Conservation (phyloP, 306 rosid species). For the Lablab purpureus region DNA sequence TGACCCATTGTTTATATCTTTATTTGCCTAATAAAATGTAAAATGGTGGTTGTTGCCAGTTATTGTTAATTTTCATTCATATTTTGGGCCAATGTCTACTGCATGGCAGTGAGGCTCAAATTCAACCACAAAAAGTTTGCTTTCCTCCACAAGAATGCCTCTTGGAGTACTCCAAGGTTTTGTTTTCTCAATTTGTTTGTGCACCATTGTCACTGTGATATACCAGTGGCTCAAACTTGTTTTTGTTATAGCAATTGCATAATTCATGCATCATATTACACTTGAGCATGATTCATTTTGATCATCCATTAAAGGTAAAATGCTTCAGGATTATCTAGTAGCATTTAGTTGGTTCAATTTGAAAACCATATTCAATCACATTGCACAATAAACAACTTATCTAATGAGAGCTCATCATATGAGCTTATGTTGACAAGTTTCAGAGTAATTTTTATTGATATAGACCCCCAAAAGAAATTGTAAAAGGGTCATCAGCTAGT, state of each 20-base stretch:
- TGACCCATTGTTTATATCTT: no score
- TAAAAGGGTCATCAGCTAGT: not conserved
- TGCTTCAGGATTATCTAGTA: not conserved
- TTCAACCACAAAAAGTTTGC: not conserved
- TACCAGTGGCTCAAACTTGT: not conserved
- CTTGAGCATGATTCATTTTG: slow-evolving; percentile 15
- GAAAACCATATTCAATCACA: not conserved
- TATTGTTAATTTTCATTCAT: not conserved
- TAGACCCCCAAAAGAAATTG: not conserved
- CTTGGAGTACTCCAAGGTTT: slow-evolving; percentile 58
- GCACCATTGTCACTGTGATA: not conserved
- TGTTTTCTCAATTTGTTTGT: not conserved
- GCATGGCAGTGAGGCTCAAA: not conserved
- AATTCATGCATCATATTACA: not conserved
- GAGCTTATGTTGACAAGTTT: not conserved
- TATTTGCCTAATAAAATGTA: no score
- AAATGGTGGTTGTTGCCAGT: slow-evolving; percentile 28
- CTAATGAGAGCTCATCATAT: not conserved
- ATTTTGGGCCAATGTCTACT: not conserved
- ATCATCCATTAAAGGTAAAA: not conserved
- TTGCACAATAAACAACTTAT: not conserved
- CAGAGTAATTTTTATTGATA: not conserved
- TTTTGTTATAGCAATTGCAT: not conserved
- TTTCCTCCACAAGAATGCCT: slow-evolving; percentile 43
- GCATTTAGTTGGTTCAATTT: not conserved